Percentiles rank a stretch among this genome's conserved stretches.
Conservation (phyloP, 1,139 yeast species). For the Saccharomyces hybrid region DNA sequence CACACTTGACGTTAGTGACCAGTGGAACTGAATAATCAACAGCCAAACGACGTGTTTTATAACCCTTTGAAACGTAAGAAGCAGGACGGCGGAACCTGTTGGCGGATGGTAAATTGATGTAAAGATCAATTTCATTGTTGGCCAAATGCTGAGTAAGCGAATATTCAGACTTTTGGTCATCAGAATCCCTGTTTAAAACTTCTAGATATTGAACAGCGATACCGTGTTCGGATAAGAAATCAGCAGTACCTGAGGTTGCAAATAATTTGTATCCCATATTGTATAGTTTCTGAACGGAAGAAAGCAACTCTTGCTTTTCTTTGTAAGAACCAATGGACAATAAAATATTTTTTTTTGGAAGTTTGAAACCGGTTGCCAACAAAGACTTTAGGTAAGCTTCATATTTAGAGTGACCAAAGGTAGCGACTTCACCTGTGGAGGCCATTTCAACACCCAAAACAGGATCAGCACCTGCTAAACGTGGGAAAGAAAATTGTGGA, state of each 20-base stretch:
- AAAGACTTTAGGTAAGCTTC: conserved; percentile 95
- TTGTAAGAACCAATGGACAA: conserved; percentile 95
- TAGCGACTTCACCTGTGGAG: conserved; percentile 98
- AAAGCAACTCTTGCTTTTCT: conserved; percentile 89
- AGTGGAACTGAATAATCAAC: conserved; percentile 97
- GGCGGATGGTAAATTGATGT: conserved; percentile 92
- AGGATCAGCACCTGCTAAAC: conserved; percentile 98
- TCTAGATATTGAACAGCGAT: conserved; percentile 93
- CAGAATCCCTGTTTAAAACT: conserved; percentile 63
- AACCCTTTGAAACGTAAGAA: conserved; percentile 93
- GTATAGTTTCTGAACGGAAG: conserved; percentile 72
- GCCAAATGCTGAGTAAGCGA: conserved; percentile 95
- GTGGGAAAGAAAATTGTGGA: conserved; percentile 95
- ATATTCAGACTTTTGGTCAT: conserved; percentile 76
- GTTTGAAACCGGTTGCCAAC: conserved; percentile 87
- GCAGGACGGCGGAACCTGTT: conserved; percentile 99
- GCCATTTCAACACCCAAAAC: conserved; percentile 99
- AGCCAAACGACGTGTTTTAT: conserved; percentile 98
- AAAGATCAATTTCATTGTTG: conserved; percentile 89
- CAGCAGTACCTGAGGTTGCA: conserved; percentile 99
- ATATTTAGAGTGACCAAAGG: conserved; percentile 91
- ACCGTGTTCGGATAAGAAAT: conserved; percentile 89
- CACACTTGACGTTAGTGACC: conserved; percentile 96
- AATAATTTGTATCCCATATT: conserved; percentile 84
- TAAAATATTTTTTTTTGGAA: conserved; percentile 91